Evolutionary conservation across 495 filamentous ascomycete species (phyloP).

Genomic region (Penicilliopsis zonata): DNA sequence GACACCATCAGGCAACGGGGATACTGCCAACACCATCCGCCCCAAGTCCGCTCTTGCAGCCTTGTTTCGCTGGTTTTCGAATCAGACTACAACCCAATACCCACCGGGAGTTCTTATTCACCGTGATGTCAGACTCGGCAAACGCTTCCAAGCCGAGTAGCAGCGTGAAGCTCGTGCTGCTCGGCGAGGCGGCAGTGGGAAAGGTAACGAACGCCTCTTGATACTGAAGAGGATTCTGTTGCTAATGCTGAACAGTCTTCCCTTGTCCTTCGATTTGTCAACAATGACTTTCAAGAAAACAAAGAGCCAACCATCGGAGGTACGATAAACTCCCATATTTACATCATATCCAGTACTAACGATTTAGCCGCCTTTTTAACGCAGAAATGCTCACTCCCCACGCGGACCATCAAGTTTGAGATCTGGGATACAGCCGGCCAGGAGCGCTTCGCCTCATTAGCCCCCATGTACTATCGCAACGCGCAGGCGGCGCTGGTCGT

Average conservation of each 20-base stretch:
- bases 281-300: slow-evolving; percentile 99
- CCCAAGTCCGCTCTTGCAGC: neutral
- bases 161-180: slow-evolving; percentile 95
- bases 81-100: too few relatives aligned
- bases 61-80: too few relatives aligned
- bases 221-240: too few relatives aligned
- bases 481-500: slow-evolving; percentile 97
- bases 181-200: slow-evolving; percentile 94
- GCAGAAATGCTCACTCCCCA: slow-evolving; percentile 94
- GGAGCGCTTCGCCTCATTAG: slow-evolving; percentile 92
- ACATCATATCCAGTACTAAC: too few relatives aligned
- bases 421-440: slow-evolving; percentile 99
- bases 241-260: slow-evolving; percentile 59
- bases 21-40: slow-evolving; percentile 4
- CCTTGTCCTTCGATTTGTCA: slow-evolving; percentile 94
- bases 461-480: slow-evolving; percentile 99
- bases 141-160: slow-evolving; percentile 87
- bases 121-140: slow-evolving; percentile 33
- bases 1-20: neutral
- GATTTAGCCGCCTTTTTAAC: slow-evolving; percentile 94
- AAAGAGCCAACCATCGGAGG: slow-evolving; percentile 99
- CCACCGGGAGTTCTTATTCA: too few relatives aligned
- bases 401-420: slow-evolving; percentile 97
- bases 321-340: slow-evolving; percentile 30
- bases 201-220: slow-evolving; percentile 62